Evolutionary conservation across 139 green algal species (phyloP).

Genomic region (Chlorella sp.): DNA sequence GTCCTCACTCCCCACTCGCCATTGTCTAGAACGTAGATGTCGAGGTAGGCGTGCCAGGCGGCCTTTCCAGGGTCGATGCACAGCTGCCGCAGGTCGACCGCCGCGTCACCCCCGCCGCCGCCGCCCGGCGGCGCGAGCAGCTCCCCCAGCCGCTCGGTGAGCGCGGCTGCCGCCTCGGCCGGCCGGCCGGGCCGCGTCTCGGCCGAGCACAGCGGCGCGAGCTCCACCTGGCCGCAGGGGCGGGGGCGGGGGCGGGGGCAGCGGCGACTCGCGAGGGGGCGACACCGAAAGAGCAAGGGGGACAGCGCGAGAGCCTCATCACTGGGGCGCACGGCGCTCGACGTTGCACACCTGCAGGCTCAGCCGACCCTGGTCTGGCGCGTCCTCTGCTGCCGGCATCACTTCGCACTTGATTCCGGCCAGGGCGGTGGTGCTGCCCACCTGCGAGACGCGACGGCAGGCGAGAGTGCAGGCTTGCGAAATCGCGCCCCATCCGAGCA

Average conservation of each 20-base stretch:
- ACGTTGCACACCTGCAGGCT: constrained; percentile 1
- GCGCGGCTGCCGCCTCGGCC: constrained; percentile 28
- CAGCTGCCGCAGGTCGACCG: constrained; percentile 59
- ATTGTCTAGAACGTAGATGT: constrained; percentile 74
- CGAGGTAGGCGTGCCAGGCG: constrained; percentile 62
- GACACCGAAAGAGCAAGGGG: not conserved
- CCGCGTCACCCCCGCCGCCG: too few relatives aligned
- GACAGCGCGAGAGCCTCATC: not conserved
- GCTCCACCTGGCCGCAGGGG: constrained; percentile 54
- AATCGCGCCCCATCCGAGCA: too few relatives aligned
- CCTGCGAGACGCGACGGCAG: constrained; percentile 42
- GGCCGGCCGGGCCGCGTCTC: constrained; percentile 38
- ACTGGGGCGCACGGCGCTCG: not conserved
- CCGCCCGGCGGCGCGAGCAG: constrained; percentile 37
- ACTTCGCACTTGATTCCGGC: constrained; percentile 70
- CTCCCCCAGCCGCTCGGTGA: constrained; percentile 47
- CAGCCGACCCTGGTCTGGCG: constrained; percentile 52
- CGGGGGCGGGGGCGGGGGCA: not conserved
- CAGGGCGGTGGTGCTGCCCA: constrained; percentile 67
- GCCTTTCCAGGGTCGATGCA: constrained; percentile 64
- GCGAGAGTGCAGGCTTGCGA: not conserved
- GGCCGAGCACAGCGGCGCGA: constrained; percentile 62
- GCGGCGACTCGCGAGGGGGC: not conserved
- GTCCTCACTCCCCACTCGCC: too few relatives aligned
- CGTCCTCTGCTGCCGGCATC: constrained; percentile 41